Base-by-base conservation (phyloP, 73 alveolate species). In the Tetrahymena borealis region DNA sequence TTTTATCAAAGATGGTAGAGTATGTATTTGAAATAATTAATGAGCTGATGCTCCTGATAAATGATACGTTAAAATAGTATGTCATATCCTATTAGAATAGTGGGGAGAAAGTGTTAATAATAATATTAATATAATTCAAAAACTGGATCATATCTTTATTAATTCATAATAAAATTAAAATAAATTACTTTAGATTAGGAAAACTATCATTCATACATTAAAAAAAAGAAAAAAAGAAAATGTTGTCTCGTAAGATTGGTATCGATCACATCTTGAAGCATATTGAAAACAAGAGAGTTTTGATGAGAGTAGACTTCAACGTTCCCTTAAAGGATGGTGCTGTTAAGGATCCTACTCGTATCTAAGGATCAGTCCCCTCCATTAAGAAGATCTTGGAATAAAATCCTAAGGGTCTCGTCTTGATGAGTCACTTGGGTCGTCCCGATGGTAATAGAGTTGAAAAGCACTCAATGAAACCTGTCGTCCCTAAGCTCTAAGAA, bases 231-330 rank as follows among this genome's bases (percentile, higher is more conserved):
- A 78, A 78, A 37, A 91, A 31, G 78, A 94, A 38, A 40, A 96
- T 96, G 98, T 79, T 96, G 91, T 93, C 98, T 40, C 93, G 94
- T 91, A 96, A 96, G 94, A 97, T 96, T 35, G 96, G 95, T 18
- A 90, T 96, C 37, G 97, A 94, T 43, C 94, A 94, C 93, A 95
- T 96, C 78, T 91, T 95, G 78, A 91, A 94, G 43, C 94, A 94
- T n/a, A 93, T 98, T 96, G 94, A 96, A 90, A 98, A 94, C 93
- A 93, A 97, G 96, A 94, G 99, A 92, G 96, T 98, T 91, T 94
- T 97, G 40, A 94, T 98, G 95, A 95, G 99, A 79, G 99, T 96
- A 40, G 99, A 98, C 95, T 98, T 97, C 99, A 98, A 98, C 92
- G 99, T 98, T 40, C 99, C 99, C 6, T 90, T 97, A 36, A 95